Evolutionary conservation across 768 basidiomycete species (phyloP), one percentile per base, ranked within the genome.

Genomic region (Lactarius quietus): DNA sequence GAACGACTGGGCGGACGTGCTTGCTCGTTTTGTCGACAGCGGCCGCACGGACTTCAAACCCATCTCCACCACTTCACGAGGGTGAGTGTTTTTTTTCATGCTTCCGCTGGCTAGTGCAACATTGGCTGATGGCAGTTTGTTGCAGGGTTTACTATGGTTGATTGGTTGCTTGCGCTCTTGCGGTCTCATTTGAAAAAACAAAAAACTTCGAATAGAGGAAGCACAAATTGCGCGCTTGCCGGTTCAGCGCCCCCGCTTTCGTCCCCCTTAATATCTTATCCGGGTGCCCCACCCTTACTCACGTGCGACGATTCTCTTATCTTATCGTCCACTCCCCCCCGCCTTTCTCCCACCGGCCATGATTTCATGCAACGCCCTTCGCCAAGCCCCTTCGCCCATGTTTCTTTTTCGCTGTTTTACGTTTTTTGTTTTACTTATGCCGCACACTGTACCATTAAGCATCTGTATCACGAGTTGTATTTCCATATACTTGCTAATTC

Each of bases 31-130:
- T 71, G 85, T 90, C 63, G 86, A 87, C 63, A 78, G 80, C 23
- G 90, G 89, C 33, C 83, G 89, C 55, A 85, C 84, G 20, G 89
- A 91, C 73, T 92, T 92, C 77, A 84, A 86, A 72, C 90, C 90
- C n/a, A 88, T 90, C 79, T 90, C 89, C 45, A 89, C 89, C 23
- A 88, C 89, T 12, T 63, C 85, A 7, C 76, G 85, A 77, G 89
- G 90, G 89, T 91, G 75, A 81, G 89, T n/a, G n/a, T n/a, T n/a
- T n/a, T n/a, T n/a, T n/a, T 79, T 65, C 26, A n/a, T 17, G 31
- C 10, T 51, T 5, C 6, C 2, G 26, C 15, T 51, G 26, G 23
- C 10, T 12, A 5, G 48, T 51, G 48, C 23, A 9, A 51, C 26
- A 28, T 14, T n/a, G 15, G 62, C 52, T 64, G 55, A 67, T 23